Evolutionary conservation across 768 basidiomycete genomes (phyloP).

Genomic region (Tylopilus plumbeoviolaceoides): DNA sequence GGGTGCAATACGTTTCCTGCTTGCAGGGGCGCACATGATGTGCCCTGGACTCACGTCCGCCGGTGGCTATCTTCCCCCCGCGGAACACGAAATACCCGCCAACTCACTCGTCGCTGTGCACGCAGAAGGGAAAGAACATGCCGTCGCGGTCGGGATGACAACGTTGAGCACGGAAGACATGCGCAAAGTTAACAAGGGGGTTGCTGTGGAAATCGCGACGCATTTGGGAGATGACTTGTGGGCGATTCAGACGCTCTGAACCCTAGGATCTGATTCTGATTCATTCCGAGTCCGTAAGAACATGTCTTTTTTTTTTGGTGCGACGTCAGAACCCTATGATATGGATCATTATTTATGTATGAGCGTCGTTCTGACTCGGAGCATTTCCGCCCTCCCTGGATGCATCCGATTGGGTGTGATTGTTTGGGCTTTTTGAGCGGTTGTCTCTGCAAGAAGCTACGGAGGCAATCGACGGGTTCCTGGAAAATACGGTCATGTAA

Average conservation of each 20-base stretch:
- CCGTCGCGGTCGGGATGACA: conserved; percentile 81
- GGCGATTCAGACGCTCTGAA: conserved; percentile 60
- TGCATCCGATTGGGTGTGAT: neutral
- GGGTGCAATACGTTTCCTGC: conserved; percentile 95
- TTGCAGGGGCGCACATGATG: conserved; percentile 95
- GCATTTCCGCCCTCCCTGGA: conserved; percentile 11
- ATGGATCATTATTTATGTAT: neutral
- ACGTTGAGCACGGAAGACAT: conserved; percentile 88
- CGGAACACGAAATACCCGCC: conserved; percentile 60
- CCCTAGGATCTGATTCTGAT: too few species aligned
- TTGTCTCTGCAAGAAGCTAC: neutral
- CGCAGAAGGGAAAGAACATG: conserved; percentile 95
- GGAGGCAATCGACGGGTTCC: neutral
- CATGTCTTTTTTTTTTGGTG: neutral
- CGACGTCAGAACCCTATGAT: neutral
- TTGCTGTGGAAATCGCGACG: conserved; percentile 83
- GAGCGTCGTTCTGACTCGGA: conserved; percentile 7
- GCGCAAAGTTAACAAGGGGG: conserved; percentile 80
- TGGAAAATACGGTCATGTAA: neutral
- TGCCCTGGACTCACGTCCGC: conserved; percentile 93
- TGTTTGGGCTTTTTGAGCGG: neutral
- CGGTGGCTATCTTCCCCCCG: conserved; percentile 82
- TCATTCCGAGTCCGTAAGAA: neutral
- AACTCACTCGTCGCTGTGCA: conserved; percentile 84
- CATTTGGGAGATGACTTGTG: conserved; percentile 90